Evolutionary conservation across 306 rosid species (phyloP), one percentile per base, ranked within the genome.

Genomic region (Prosopis cineraria): DNA sequence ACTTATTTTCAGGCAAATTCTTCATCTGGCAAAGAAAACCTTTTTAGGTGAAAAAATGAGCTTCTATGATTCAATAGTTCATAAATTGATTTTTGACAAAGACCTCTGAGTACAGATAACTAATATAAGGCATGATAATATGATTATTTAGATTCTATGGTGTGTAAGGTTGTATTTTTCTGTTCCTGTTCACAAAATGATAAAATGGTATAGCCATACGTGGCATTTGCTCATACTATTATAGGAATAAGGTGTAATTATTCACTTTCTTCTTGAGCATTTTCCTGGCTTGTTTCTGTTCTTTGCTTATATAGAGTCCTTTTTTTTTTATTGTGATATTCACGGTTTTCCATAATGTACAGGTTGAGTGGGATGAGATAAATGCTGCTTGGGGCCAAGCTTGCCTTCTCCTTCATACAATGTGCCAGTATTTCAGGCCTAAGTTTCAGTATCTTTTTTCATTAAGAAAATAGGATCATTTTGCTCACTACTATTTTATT

Each of bases 301-400:
- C 34, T 59, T 40, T 69, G 59, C 47, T 37, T 37, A 47, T 60
- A 11, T 31, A 24, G 11, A 31, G 33, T 85, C 14, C 20, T 25
- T 27, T 50, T 48, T 81, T 68, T 77, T 75, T 78, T 20, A 75
- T 82, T 65, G 44, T 78, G 82, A 53, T 82, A 27, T 78, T 81
- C 65, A 64, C 48, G 65, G 11, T 79, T 39, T 40, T 75, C 47
- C 64, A 44, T 75, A 85, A 80, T 69, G 19, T 68, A 34, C 84
- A 93, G 99, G 98, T 95, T 60, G 99, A 91, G 79, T 95, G 98
- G 99, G 98, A 95, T 47, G 99, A 95, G 89, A 95, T 95, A 77
- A 95, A 95, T 84, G 99, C 99, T 84, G 99, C 99, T 44, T 95
- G 99, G 99, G 99, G 99, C 66, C 98, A 95, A 86, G 98, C 99